Conservation (phyloP, 441 rosid species). For the Melastoma candidum region DNA sequence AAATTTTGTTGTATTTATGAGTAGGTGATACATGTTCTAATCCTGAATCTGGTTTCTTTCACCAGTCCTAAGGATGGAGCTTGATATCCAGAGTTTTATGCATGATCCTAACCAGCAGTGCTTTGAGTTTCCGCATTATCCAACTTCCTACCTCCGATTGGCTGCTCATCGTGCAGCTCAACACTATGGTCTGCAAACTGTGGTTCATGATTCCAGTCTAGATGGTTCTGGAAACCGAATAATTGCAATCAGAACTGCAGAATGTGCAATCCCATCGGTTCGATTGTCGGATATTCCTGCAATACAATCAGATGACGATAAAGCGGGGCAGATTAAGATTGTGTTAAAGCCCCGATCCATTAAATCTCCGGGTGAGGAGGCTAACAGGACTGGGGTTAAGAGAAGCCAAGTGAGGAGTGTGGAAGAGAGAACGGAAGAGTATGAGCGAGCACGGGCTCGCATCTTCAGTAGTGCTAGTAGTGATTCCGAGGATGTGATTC, state of each 20-base stretch:
- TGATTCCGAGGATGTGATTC: constrained; percentile 37
- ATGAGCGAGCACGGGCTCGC: constrained; percentile 80
- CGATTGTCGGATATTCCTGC: constrained; percentile 60
- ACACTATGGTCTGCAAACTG: constrained; percentile 78
- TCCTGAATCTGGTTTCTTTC: neutral
- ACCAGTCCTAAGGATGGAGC: constrained; percentile 87
- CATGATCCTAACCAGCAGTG: constrained; percentile 65
- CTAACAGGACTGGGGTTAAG: constrained; percentile 40
- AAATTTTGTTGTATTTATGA: too few relatives aligned
- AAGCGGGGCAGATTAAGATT: constrained; percentile 55
- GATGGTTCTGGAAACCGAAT: constrained; percentile 65
- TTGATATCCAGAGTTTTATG: constrained; percentile 76
- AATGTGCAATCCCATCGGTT: constrained; percentile 55
- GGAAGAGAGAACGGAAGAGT: constrained; percentile 94
- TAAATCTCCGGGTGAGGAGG: constrained; percentile 38
- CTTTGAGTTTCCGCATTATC: constrained; percentile 84
- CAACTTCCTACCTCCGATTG: constrained; percentile 89
- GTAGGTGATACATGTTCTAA: neutral
- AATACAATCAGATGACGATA: constrained; percentile 51
- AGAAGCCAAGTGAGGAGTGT: constrained; percentile 50
- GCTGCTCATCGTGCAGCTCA: constrained; percentile 97
- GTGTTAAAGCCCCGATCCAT: constrained; percentile 58
- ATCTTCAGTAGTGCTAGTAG: constrained; percentile 61
- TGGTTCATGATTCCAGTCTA: constrained; percentile 55
- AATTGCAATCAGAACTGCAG: constrained; percentile 49